Conservation (phyloP, 805 yeast species). For the Starmerella stellata region DNA sequence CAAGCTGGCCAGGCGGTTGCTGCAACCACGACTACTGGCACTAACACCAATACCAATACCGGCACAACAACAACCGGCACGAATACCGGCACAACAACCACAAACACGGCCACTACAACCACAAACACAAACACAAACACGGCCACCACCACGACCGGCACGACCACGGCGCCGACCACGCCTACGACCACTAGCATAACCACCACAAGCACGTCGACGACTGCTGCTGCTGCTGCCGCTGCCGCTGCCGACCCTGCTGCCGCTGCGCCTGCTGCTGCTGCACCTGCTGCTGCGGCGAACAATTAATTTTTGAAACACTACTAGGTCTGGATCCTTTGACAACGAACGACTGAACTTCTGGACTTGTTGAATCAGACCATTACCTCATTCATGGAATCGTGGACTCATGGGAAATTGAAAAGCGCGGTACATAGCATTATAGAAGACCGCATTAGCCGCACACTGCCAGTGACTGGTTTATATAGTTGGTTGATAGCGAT, state of each 20-base stretch:
- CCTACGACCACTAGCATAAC: neutral
- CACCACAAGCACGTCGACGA: neutral
- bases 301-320: too few species aligned
- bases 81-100: neutral
- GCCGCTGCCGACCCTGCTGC: slow-evolving; percentile 1
- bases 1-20: slow-evolving; percentile 1
- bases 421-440: too few species aligned
- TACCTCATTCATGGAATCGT: too few species aligned
- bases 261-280: slow-evolving; percentile 1
- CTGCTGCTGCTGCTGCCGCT: neutral
- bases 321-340: too few species aligned
- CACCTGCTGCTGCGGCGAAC: neutral
- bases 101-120: slow-evolving; percentile 6
- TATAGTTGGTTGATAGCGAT: too few species aligned
- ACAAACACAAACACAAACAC: slow-evolving; percentile 2
- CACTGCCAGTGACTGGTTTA: too few species aligned
- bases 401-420: too few species aligned
- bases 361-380: too few species aligned
- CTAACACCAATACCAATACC: slow-evolving; percentile 4
- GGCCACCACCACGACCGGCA: neutral
- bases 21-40: slow-evolving; percentile 1
- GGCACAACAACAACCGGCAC: slow-evolving; percentile 5
- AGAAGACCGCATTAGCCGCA: too few species aligned
- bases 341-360: too few species aligned
- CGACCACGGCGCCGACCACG: slow-evolving; percentile 1